Evolutionary conservation across 768 basidiomycete genomes (phyloP).

Genomic region (Macrolepiota albuminosa): DNA sequence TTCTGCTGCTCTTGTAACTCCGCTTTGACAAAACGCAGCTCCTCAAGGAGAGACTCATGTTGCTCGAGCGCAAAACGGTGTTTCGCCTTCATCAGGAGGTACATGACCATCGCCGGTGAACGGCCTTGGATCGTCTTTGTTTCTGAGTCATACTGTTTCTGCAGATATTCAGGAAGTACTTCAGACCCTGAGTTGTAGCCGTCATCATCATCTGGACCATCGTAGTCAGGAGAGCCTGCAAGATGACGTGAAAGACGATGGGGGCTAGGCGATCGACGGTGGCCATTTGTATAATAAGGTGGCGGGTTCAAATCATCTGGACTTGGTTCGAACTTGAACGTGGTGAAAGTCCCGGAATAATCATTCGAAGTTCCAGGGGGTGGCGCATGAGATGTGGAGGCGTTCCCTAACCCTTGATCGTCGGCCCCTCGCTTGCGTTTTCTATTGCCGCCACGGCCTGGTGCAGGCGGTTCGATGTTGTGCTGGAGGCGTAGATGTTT

Average conservation of each 20-base stretch:
- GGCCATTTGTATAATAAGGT: slow-evolving; percentile 15
- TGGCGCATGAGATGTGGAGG: slow-evolving; percentile 19
- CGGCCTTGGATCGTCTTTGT: slow-evolving; percentile 67
- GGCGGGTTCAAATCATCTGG: slow-evolving; percentile 26
- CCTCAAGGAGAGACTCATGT: slow-evolving; percentile 59
- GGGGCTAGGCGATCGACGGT: slow-evolving; percentile 16
- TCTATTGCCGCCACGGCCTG: slow-evolving; percentile 63
- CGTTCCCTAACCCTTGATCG: slow-evolving; percentile 24
- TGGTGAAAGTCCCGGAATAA: slow-evolving; percentile 39
- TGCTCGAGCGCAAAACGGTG: slow-evolving; percentile 63
- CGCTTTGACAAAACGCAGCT: slow-evolving; percentile 49
- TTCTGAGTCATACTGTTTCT: slow-evolving; percentile 43
- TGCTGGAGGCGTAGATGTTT: slow-evolving; percentile 92
- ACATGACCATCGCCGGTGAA: slow-evolving; percentile 67
- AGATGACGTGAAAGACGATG: slow-evolving; percentile 5
- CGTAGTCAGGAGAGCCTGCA: slow-evolving; percentile 10
- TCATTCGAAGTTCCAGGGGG: slow-evolving; percentile 18
- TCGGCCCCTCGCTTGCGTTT: slow-evolving; percentile 63
- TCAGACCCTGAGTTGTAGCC: slow-evolving; percentile 37
- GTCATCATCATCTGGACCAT: slow-evolving; percentile 30
- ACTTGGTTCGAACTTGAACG: slow-evolving; percentile 60
- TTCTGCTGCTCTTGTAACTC: slow-evolving; percentile 50
- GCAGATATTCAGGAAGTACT: slow-evolving; percentile 50
- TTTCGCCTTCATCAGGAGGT: slow-evolving; percentile 74
- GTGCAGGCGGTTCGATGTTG: slow-evolving; percentile 68